Base-by-base conservation (phyloP, 176 grass and related monocot species). In the Raddia guianensis region DNA sequence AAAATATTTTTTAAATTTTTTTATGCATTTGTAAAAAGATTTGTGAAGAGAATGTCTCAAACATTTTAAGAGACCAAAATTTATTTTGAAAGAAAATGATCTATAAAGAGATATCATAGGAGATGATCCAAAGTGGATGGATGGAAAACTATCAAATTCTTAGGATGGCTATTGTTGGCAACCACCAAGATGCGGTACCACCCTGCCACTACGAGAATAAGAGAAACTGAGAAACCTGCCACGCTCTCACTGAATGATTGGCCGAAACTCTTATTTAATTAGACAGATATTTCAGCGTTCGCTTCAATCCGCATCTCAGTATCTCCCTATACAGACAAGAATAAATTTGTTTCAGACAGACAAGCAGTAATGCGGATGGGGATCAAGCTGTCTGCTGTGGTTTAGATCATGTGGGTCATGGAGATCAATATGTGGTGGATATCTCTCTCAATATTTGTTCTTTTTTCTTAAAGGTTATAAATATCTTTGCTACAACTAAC, bases 301-400 rank as follows among this genome's bases (percentile, higher is more conserved):
- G 59, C 37, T 40, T 2, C 4, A 27, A 27, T 27, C 27, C 27
- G 1, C 37, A 40, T 40, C 37, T 40, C 2, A 40, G 3, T 27
- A 27, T 27, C 27, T 27, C 27, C 37, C 37, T 40, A 40, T 40
- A 40, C 37, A 40, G 0, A 33, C 3, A 64, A 33, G 34, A 64
- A 8, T 15, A 9, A 40, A 40, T 40, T 73, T n/a, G n/a, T 20
- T 9, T 58, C 18, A 56, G 53, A 54, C 6, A 13, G 37, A 46
- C 71, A 56, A 8, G 60, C 12, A 53, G 13, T 14, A 21, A 74
- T 37, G 81, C 2, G 18, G 43, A 67, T 68, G 72, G 27, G 7
- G 7, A 76, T 66, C 27, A 52, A 83, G 37, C 10, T 75, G 72
- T 83, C 21, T 54, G 59, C 49, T 3, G 49, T 44, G 80, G 68